Base-by-base conservation (phyloP, 495 filamentous ascomycete genomes). In the Barbatosphaeria neglecta region DNA sequence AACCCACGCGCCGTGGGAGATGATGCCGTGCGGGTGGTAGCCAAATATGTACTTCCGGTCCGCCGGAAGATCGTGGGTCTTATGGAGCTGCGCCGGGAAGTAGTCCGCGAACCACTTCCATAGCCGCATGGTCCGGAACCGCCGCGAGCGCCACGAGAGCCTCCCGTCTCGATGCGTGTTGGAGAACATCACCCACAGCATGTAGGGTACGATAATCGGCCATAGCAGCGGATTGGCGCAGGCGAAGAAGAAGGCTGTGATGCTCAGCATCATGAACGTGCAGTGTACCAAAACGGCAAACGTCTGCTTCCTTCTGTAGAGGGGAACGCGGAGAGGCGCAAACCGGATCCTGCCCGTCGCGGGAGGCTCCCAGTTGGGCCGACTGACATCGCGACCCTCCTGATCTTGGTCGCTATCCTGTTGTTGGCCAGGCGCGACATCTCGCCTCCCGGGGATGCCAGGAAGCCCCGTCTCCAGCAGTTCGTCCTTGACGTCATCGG, bases 1-100 rank as follows among this genome's bases (percentile, higher is more conserved):
- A 3, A 84, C 87, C 64, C 92, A 96, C 1, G 93, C 92, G 31
- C 92, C 92, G 57, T 95, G 87, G 13, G 84, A 88, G 55, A 98
- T 95, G 63, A 98, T 96, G 35, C 92, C 92, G 61, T 97, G 90
- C 0, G 90, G 90, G 58, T 96, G 92, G 61, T 97, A 96, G 37
- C 93, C 92, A 59, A 98, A 94, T 53, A 98, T 90, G 67, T 97
- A 98, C 66, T 97, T 97, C 47, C 87, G 76, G 2, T 83, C 86
- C 0, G 87, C 74, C 13, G 85, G 77, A 2, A 98, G 79, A 42
- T 84, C 66, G 52, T 82, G 73, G 31, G 86, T 88, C 47, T 90
- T 84, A 63, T 97, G 89, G 24, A 98, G 76, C 24, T 76, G 73
- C 11, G 87, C 84, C 1, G 92, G 92, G 64, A 92, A 98, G 69